Conservation (phyloP, 352 stramenopile species). For the Pythium guiyangense region DNA sequence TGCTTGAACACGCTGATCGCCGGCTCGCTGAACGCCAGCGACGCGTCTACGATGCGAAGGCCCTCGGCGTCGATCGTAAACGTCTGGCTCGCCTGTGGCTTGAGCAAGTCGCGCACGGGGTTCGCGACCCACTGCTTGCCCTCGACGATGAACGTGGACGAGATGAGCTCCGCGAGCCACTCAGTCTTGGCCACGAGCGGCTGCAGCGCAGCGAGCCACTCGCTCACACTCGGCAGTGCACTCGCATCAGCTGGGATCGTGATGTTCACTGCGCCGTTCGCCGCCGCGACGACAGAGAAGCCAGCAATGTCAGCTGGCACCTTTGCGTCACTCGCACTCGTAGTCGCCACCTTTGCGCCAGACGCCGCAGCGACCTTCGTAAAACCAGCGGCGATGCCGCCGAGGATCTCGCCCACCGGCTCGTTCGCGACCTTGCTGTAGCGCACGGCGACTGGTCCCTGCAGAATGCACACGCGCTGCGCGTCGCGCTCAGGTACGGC, state of each 20-base stretch:
- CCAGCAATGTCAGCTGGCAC: slow-evolving; percentile 17
- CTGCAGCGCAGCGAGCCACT: not conserved
- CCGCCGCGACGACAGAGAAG: slow-evolving; percentile 8
- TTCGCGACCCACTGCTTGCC: no score
- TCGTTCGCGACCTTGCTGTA: slow-evolving; percentile 76
- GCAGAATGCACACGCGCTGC: slow-evolving; percentile 80
- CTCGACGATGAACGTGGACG: no score
- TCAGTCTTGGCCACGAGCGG: slow-evolving; percentile 22
- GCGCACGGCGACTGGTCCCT: slow-evolving; percentile 74
- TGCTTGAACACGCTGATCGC: no score
- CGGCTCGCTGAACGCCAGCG: no score
- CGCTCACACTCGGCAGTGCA: not conserved
- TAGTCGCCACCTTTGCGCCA: slow-evolving; percentile 8
- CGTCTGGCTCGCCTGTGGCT: no score
- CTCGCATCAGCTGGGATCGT: not conserved
- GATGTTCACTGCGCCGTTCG: not conserved
- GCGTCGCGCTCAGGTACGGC: slow-evolving; percentile 69
- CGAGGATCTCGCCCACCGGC: slow-evolving; percentile 74
- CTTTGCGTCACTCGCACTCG: not conserved
- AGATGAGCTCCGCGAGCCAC: no score
- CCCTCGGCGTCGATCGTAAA: no score
- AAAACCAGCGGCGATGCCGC: slow-evolving; percentile 58
- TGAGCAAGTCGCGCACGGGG: no score
- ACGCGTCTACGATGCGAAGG: no score
- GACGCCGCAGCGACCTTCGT: slow-evolving; percentile 33